These are phyloP conservation scores for Penicillium soppii DNA, from an alignment of 495 filamentous ascomycete species.

Conservation along the genomic window DNA sequence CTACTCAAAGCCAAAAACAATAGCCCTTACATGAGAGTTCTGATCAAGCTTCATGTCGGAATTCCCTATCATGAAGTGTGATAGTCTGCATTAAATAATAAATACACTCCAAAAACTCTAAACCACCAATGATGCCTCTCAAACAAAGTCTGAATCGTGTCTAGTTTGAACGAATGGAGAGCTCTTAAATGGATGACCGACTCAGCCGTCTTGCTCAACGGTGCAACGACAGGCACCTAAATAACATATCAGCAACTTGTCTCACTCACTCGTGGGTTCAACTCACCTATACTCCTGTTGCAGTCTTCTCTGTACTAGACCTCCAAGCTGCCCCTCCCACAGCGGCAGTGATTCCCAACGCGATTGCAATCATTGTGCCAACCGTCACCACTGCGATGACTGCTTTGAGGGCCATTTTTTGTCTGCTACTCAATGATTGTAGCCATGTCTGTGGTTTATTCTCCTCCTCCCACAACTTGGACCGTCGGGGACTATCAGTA, in stretches of 20 bases:
- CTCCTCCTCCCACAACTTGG: conserved; percentile 44
- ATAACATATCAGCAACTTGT: neutral
- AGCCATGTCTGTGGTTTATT: conserved; percentile 34
- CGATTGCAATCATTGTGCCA: conserved; percentile 60
- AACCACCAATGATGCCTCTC: no score
- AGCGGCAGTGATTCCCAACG: conserved; percentile 60
- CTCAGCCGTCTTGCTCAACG: no score
- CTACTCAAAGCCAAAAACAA: neutral
- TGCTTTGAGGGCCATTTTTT: conserved; percentile 51
- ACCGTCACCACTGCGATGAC: conserved; percentile 55
- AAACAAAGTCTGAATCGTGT: no score
- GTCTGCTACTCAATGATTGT: conserved; percentile 44
- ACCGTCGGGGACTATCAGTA: conserved; percentile 26
- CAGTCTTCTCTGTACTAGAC: conserved; percentile 27
- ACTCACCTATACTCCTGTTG: conserved; percentile 17
- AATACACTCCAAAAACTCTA: no score
- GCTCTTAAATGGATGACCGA: no score
- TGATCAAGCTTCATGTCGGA: no score
- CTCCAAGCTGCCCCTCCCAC: conserved; percentile 61
- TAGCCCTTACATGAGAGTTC: no score
- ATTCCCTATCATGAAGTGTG: no score
- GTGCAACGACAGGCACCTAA: neutral
- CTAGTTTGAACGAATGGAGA: no score
- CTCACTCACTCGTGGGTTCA: neutral
- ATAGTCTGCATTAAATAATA: no score